Conservation (phyloP, 352 stramenopile genomes). For the Phytophthora podocarpi region DNA sequence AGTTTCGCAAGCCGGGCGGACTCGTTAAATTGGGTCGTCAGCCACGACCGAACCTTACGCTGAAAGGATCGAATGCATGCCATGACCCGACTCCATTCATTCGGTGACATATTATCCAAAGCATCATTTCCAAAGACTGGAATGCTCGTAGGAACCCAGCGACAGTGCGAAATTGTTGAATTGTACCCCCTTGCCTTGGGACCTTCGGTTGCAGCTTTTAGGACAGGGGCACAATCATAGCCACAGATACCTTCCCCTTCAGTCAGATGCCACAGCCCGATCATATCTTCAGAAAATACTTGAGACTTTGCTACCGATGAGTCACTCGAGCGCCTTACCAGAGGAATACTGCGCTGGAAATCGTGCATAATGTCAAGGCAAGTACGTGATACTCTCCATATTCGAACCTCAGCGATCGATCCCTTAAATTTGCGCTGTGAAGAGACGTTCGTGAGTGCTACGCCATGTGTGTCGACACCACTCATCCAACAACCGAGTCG, state of each 20-base stretch:
- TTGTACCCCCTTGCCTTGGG: conserved; percentile 39
- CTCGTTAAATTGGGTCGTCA: conserved; percentile 27
- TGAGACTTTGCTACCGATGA: conserved; percentile 13
- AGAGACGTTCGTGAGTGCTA: conserved; percentile 30
- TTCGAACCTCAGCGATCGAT: conserved; percentile 71
- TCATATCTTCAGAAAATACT: conserved; percentile 29
- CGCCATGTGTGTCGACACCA: conserved; percentile 45
- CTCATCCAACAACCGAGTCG: conserved; percentile 80
- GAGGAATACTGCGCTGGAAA: conserved; percentile 69
- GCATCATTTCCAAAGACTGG: conserved; percentile 55
- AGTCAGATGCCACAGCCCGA: conserved; percentile 76
- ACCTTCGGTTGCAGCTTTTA: conserved; percentile 14
- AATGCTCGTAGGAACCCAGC: conserved; percentile 64
- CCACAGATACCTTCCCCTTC: conserved; percentile 77
- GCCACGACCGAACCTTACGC: conserved; percentile 36
- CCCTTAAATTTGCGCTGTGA: conserved; percentile 76
- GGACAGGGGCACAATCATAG: conserved; percentile 43
- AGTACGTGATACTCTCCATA: conserved; percentile 64
- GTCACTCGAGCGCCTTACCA: conserved; percentile 24
- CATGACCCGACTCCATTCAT: conserved; percentile 40
- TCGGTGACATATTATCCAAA: conserved; percentile 40
- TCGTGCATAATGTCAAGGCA: conserved; percentile 54
- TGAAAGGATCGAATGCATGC: conserved; percentile 43
- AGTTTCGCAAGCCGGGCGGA: conserved; percentile 45
- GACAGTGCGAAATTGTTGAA: conserved; percentile 61